Conservation (phyloP, 371 early-diverging fungal genomes). For the Mucor irregularis region DNA sequence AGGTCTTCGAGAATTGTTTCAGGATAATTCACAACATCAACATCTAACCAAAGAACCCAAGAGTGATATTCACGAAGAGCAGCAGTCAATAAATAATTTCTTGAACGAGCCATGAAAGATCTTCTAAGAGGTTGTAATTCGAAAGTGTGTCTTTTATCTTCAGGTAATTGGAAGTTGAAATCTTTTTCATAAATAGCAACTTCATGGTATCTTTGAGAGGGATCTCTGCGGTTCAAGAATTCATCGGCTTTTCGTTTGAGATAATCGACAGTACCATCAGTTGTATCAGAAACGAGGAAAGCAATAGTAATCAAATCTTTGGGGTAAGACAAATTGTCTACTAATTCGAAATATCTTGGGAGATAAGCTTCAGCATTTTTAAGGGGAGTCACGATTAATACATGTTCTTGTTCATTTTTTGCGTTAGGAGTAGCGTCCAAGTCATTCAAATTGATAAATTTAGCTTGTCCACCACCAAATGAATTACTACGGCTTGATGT, state of each 20-base stretch:
- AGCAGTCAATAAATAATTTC: slow-evolving; percentile 57
- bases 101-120: slow-evolving; percentile 57
- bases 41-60: slow-evolving; percentile 73
- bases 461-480: slow-evolving; percentile 12
- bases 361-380: slow-evolving; percentile 60
- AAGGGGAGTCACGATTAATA: slow-evolving; percentile 64
- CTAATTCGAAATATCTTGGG: slow-evolving; percentile 53
- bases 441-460: slow-evolving; percentile 31
- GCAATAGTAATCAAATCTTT: slow-evolving; percentile 58
- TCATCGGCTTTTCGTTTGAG: slow-evolving; percentile 30
- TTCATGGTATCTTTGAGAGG: slow-evolving; percentile 39
- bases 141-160: slow-evolving; percentile 54
- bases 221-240: slow-evolving; percentile 27
- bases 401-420: slow-evolving; percentile 31
- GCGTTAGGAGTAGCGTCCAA: slow-evolving; percentile 25
- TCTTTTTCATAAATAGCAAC: slow-evolving; percentile 58
- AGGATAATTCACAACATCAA: slow-evolving; percentile 64
- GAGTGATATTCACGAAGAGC: slow-evolving; percentile 56
- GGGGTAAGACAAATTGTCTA: slow-evolving; percentile 55
- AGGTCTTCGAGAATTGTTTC: slow-evolving; percentile 53
- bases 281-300: slow-evolving; percentile 56
- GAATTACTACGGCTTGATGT: background rate
- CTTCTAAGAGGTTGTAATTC: slow-evolving; percentile 55
- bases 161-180: slow-evolving; percentile 46
- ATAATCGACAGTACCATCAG: slow-evolving; percentile 51